Conservation (phyloP, 129 eudicot genomes). For the Saposhnikovia divaricata region DNA sequence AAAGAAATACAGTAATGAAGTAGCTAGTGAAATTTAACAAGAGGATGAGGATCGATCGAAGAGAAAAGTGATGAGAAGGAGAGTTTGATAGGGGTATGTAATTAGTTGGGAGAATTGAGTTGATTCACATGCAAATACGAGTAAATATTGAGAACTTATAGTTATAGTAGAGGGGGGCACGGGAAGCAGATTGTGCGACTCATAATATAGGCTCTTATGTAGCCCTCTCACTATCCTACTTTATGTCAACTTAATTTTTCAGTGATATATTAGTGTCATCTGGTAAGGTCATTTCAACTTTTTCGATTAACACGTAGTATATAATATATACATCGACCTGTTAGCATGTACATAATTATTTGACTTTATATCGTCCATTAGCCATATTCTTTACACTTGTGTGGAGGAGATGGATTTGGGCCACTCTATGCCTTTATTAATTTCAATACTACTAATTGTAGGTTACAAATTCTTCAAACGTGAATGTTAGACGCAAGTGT, state of each 20-base stretch:
- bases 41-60: background rate
- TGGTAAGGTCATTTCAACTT: slow-evolving; percentile 6
- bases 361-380: slow-evolving; percentile 2
- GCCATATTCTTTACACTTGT: background rate
- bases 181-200: slow-evolving; percentile 11
- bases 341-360: background rate
- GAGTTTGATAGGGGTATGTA: background rate
- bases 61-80: background rate
- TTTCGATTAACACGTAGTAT: slow-evolving; percentile 2
- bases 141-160: background rate
- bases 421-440: background rate
- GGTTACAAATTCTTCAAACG: background rate
- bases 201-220: background rate
- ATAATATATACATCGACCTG: background rate
- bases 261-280: slow-evolving; percentile 6
- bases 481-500: background rate
- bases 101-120: background rate
- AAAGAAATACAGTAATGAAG: too few species aligned
- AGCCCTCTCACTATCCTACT: background rate
- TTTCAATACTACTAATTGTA: background rate
- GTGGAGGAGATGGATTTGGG: slow-evolving; percentile 3
- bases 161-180: slow-evolving; percentile 8
- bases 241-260: background rate
- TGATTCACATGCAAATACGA: slow-evolving; percentile 13
- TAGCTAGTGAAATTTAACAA: background rate